A percentile compares a stretch with the other conserved stretches of the same genome.
phyloP scores from a whole-genome alignment of 1,284 basidiomycete genomes.

The Pyrrhoderma noxium region DNA sequence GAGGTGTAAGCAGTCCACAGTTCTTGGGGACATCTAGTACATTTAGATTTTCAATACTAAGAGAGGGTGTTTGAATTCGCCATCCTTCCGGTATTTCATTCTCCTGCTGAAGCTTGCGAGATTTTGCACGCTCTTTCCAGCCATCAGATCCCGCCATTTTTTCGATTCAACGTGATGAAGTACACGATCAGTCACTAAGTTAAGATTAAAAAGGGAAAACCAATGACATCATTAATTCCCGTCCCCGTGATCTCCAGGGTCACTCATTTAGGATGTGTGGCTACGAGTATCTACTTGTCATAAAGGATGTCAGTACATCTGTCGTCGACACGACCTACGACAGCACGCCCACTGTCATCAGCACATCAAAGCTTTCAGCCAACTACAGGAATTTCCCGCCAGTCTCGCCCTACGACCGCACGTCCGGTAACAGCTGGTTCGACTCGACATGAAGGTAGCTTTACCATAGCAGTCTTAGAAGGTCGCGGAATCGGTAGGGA shows the following conservation, averaged over 20 bases:
- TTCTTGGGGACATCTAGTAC: slow-evolving; percentile 36
- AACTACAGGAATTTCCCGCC: slow-evolving; percentile 27
- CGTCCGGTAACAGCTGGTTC: slow-evolving; percentile 59
- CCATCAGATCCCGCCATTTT: background rate
- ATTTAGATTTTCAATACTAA: slow-evolving; percentile 29
- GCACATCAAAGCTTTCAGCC: slow-evolving; percentile 23
- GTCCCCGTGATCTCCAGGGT: no score
- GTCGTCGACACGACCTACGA: slow-evolving; percentile 8
- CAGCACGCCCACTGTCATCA: slow-evolving; percentile 1
- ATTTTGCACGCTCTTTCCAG: slow-evolving; percentile 38
- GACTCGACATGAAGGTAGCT: slow-evolving; percentile 47
- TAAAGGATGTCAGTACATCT: background rate
- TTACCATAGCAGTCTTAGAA: slow-evolving; percentile 63
- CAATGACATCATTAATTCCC: no score
- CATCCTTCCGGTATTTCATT: slow-evolving; percentile 43
- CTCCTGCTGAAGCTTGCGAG: slow-evolving; percentile 37
- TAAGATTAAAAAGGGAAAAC: no score
- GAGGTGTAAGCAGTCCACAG: slow-evolving; percentile 37
- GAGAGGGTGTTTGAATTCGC: slow-evolving; percentile 30
- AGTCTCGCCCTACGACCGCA: slow-evolving; percentile 26
- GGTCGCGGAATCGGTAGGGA: slow-evolving; percentile 72
- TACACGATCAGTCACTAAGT: no score
- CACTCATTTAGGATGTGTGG: background rate
- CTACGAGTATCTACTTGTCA: no score
- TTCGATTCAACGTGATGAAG: no score